Evolutionary conservation across 352 stramenopile species (phyloP), one percentile per base, ranked within the genome.

Genomic region (Globisporangium iwayamae): DNA sequence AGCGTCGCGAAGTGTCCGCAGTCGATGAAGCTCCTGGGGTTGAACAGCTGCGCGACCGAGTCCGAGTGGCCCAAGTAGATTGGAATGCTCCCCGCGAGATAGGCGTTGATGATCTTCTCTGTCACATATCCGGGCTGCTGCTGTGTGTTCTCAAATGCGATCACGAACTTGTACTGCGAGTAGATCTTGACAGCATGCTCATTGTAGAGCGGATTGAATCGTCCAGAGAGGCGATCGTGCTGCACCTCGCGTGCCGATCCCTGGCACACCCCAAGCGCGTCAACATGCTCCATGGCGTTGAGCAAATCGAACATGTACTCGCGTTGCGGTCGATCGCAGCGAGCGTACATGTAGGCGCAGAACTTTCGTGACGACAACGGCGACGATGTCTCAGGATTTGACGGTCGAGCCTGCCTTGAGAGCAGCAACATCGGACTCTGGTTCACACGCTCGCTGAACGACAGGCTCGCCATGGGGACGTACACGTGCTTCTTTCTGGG

Each of bases 61-160:
- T 56, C 61, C 5, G 74, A 83, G 53, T 89, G 79, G 10, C 79
- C 81, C 11, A 72, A 73, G 62, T 84, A 90, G 7, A 90, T 75
- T 6, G 81, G 83, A 0, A 93, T 62, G 16, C 70, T 76, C 9
- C 79, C 80, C 2, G 78, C 79, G 22, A 90, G 65, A 41, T 88
- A 81, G n/a, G 79, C 75, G 36, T 85, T 81, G 4, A 85, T 70
- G 25, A 91, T 56, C 64, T 88, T 91, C 61, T 91, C 80, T 4
- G 76, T 91, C 53, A 89, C 67, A 47, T 88, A 89, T n/a, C 81
- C 83, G 2, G 67, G 52, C 6, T 18, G 39, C 4, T 48, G 61
- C 6, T 60, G 22, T 25, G 22, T 65, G 61, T 89, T 88, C 53
- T 92, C 81, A n/a, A 90, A 92, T 20, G 79, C 77, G 56, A 92